phyloP scores from a whole-genome alignment of 2,329 filamentous ascomycete genomes.

The Claviceps humidiphila region DNA sequence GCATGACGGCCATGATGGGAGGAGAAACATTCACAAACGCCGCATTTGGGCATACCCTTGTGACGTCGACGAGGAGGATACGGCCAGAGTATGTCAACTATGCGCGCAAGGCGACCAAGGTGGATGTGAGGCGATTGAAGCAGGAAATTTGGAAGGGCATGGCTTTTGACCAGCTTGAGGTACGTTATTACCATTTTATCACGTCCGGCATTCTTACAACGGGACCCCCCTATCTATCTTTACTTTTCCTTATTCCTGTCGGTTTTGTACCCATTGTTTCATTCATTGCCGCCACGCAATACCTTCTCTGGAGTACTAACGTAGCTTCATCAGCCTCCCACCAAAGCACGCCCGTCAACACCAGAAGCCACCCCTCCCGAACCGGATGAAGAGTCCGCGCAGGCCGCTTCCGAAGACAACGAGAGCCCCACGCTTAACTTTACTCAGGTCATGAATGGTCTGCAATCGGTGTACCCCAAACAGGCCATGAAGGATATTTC shows the following conservation, averaged over 20 bases:
- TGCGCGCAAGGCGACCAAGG: conserved; percentile 57
- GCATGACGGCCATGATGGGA: conserved; percentile 37
- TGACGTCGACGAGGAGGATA: conserved; percentile 49
- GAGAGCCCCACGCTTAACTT: conserved; percentile 53
- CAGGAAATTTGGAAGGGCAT: conserved; percentile 60
- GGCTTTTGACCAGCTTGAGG: conserved; percentile 38
- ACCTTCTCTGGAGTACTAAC: neutral
- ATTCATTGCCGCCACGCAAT: neutral
- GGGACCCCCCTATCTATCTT: neutral
- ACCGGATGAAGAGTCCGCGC: conserved; percentile 16
- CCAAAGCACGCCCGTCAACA: neutral
- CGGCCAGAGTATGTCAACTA: conserved; percentile 59
- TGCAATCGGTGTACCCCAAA: conserved; percentile 77
- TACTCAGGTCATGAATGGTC: conserved; percentile 78
- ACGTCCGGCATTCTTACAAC: no score
- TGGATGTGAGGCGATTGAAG: conserved; percentile 55
- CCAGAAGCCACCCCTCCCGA: conserved; percentile 14
- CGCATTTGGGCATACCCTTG: conserved; percentile 53
- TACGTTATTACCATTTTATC: conserved; percentile 21
- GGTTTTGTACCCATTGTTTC: neutral
- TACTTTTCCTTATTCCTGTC: neutral
- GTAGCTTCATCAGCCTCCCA: neutral
- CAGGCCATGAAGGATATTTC: conserved; percentile 86
- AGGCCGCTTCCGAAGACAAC: conserved; percentile 24
- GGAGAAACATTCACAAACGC: conserved; percentile 34